Evolutionary conservation across 164 flowering plant genomes (phyloP), one percentile per base, ranked within the genome.

Genomic region (Stephania japonica): DNA sequence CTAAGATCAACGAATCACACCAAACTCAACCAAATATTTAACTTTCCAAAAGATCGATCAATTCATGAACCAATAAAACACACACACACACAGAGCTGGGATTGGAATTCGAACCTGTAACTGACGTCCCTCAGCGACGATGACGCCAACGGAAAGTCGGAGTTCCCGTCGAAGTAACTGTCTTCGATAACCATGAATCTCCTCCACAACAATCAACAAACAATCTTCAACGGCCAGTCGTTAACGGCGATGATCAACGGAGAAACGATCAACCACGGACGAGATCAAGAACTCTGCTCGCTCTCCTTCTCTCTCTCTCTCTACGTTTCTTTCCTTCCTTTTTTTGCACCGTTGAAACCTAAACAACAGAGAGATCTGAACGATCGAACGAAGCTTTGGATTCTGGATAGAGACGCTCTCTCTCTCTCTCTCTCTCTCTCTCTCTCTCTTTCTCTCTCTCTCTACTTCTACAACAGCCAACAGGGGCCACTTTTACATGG

Each of bases 181-280:
- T 76, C 70, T 14, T 76, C 67, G 27, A 71, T 19, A 76, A 65
- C 71, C 78, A 75, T 75, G 41, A 56, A 67, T 44, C 21, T 47
- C 5, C 27, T 42, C 27, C 42, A 42, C 69, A n/a, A n/a, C n/a
- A n/a, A n/a, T n/a, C n/a, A n/a, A n/a, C n/a, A 61, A 7, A 64
- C 19, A 5, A 14, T 16, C 14, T 24, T 25, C 13, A 23, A 38
- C 49, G 25, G 66, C 10, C 21, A 73, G 5, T 11, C 68, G 14
- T 18, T 38, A 67, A 61, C 64, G 64, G 64, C 64, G 64, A 19
- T 19, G 21, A 32, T 32, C 38, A 9, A 47, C 53, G 18, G 53
- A 47, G 53, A 47, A 47, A 47, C 11, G 4, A 1, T 7, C 4
- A 47, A 47, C 16, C 16, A 47, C 53, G 53, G 0, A 47, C 9